Percentiles rank a stretch among this genome's conserved stretches.
phyloP scores from a whole-genome alignment of 2,329 filamentous ascomycete species.

The Colletotrichum salicis region DNA sequence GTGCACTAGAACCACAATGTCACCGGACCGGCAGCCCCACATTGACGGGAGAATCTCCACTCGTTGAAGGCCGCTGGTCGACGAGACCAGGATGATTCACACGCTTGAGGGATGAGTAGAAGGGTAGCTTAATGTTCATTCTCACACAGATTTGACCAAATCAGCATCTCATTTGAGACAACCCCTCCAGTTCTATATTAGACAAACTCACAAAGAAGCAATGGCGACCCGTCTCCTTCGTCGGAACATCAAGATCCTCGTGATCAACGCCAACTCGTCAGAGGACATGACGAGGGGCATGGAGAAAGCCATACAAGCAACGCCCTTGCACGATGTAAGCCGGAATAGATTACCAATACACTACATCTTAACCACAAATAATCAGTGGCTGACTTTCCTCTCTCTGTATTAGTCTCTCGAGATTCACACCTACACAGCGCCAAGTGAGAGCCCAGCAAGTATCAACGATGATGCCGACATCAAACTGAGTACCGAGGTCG shows the following conservation, averaged over 20 bases:
- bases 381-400: conserved; percentile 9
- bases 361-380: too few species aligned
- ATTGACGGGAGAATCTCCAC: conserved; percentile 1
- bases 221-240: conserved; percentile 45
- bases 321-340: conserved; percentile 51
- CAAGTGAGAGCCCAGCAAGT: conserved; percentile 71
- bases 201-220: neutral
- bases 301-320: conserved; percentile 57
- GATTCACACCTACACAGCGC: conserved; percentile 74
- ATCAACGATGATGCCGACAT: conserved; percentile 83
- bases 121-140: neutral
- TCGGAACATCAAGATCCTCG: conserved; percentile 63
- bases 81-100: neutral
- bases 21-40: neutral
- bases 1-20: neutral
- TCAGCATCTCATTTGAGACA: neutral
- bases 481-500: conserved; percentile 68
- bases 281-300: conserved; percentile 76
- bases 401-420: conserved; percentile 51
- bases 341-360: too few species aligned
- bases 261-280: conserved; percentile 86
- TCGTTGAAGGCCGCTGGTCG: neutral
- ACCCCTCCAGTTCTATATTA: neutral
- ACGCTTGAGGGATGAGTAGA: conserved; percentile 3
- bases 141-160: neutral